phyloP scores from a whole-genome alignment of 495 filamentous ascomycete genomes.

The Aspergillus sclerotioniger region DNA sequence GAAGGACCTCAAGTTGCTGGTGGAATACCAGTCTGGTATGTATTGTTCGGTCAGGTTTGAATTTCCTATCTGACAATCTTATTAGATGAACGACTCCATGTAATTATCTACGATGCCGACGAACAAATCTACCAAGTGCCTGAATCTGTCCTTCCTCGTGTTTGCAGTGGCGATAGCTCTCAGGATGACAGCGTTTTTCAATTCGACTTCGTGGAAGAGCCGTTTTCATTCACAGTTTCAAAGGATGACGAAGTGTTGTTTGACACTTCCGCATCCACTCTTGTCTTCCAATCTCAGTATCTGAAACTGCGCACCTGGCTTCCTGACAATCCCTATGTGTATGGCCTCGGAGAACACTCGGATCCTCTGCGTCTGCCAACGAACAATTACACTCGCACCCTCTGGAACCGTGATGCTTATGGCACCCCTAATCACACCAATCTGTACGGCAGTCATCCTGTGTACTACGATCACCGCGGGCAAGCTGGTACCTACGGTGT shows the following conservation, averaged over 20 bases:
- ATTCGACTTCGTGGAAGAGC: conserved; percentile 63
- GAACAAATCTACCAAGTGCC: conserved; percentile 78
- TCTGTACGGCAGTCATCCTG: conserved; percentile 78
- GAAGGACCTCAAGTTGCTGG: conserved; percentile 60
- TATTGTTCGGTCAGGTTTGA: conserved; percentile 7
- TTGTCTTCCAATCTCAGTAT: conserved; percentile 81
- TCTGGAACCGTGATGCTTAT: conserved; percentile 79
- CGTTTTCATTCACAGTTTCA: conserved; percentile 75
- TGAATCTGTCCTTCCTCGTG: conserved; percentile 65
- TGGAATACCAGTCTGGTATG: conserved; percentile 74
- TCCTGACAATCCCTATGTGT: conserved; percentile 66
- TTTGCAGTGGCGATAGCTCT: conserved; percentile 27
- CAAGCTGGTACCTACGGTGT: conserved; percentile 72
- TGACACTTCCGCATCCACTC: conserved; percentile 63
- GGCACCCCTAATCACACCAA: conserved; percentile 65
- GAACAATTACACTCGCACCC: conserved; percentile 71
- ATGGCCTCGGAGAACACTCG: conserved; percentile 78
- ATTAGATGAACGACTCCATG: conserved; percentile 71
- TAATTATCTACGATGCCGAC: conserved; percentile 76
- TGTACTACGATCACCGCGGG: conserved; percentile 79
- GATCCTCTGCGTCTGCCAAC: conserved; percentile 71
- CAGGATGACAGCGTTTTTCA: conserved; percentile 45
- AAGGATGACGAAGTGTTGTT: conserved; percentile 71
- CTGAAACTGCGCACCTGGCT: conserved; percentile 67
- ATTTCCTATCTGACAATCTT: not conserved